A percentile compares a stretch with the other conserved stretches of the same genome.
Evolutionary conservation across 163 green algal genomes (phyloP).

Genomic region (Botryococcus braunii): DNA sequence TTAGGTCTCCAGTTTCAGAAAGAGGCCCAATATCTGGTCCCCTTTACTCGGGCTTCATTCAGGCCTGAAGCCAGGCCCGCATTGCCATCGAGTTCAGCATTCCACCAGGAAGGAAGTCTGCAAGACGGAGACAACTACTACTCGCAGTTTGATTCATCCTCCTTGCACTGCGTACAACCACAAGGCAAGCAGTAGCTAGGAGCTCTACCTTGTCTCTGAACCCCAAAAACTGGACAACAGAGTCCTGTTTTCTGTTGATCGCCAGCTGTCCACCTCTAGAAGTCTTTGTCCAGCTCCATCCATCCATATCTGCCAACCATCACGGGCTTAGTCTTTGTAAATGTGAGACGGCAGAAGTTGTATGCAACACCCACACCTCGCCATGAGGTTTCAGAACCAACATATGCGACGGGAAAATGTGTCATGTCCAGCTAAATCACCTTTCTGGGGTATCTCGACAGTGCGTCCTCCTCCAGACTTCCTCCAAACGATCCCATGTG

Average conservation of each 20-base stretch:
- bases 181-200: slow-evolving; percentile 5
- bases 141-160: slow-evolving; percentile 1
- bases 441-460: slow-evolving; percentile 49
- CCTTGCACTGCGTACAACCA: slow-evolving; percentile 5
- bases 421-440: slow-evolving; percentile 11
- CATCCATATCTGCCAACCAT: slow-evolving; percentile 45
- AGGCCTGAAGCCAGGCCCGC: neutral
- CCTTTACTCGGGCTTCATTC: no score
- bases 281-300: slow-evolving; percentile 49
- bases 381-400: neutral
- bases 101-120: neutral
- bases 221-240: slow-evolving; percentile 48
- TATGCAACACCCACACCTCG: neutral
- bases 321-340: neutral
- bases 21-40: neutral
- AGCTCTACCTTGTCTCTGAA: slow-evolving; percentile 56
- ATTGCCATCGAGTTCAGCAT: neutral
- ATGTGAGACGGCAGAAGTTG: neutral
- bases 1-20: neutral
- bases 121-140: neutral
- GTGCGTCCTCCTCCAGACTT: slow-evolving; percentile 38
- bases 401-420: neutral
- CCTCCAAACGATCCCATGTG: slow-evolving; percentile 51
- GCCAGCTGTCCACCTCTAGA: slow-evolving; percentile 46
- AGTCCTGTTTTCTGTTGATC: slow-evolving; percentile 34